Evolutionary conservation across 2,329 filamentous ascomycete species (phyloP).

Genomic region (Metarhizium sp.): DNA sequence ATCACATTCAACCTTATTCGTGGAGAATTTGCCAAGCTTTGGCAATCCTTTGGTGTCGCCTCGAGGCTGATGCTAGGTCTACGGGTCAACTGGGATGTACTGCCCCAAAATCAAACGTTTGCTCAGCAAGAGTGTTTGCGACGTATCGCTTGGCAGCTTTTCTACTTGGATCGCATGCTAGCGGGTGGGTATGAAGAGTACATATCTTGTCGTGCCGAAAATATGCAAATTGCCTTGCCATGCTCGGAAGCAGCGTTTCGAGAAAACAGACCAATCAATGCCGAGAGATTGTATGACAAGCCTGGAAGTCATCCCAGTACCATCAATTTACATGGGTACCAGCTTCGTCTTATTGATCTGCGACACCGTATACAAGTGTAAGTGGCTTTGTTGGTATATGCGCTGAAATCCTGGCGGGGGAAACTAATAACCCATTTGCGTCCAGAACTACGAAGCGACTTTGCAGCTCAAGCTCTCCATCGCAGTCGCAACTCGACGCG

Average conservation of each 20-base stretch:
- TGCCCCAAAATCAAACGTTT: constrained; percentile 19
- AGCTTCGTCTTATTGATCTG: constrained; percentile 25
- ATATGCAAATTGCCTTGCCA: constrained; percentile 28
- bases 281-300: constrained; percentile 22
- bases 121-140: constrained; percentile 26
- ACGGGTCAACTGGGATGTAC: constrained; percentile 30
- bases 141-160: constrained; percentile 29
- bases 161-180: constrained; percentile 27
- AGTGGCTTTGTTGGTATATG: constrained; percentile 6
- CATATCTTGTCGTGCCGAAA: constrained; percentile 25
- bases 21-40: constrained; percentile 28
- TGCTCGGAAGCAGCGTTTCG: constrained; percentile 24
- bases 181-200: constrained; percentile 32
- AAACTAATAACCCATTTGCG: neutral
- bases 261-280: constrained; percentile 19
- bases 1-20: constrained; percentile 26
- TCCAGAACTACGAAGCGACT: constrained; percentile 18
- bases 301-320: constrained; percentile 13
- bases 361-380: constrained; percentile 27
- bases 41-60: constrained; percentile 29
- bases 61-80: constrained; percentile 27
- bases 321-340: constrained; percentile 24
- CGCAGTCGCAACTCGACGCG: constrained; percentile 18
- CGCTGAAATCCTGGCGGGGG: neutral
- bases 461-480: constrained; percentile 10